Base-by-base conservation (phyloP, 2,329 filamentous ascomycete species). In the Ophiostoma ulmi region DNA sequence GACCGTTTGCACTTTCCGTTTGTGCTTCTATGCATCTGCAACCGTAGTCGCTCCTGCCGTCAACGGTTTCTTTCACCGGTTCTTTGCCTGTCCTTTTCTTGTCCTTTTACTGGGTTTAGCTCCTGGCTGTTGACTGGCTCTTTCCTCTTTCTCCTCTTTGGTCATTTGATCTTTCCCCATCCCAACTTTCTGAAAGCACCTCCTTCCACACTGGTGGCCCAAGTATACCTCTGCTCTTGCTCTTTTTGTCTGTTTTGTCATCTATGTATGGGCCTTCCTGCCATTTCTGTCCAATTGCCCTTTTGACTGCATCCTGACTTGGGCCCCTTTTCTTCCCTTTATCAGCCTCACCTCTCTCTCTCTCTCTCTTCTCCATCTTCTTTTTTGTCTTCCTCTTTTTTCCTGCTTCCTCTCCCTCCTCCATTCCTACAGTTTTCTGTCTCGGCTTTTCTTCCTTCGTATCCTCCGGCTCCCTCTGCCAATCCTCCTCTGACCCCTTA, bases 401-500 rank as follows among this genome's bases (percentile, higher is more conserved):
- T 14, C 22, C 22, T 35, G 11, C 11, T 65, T 6, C 38, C 20
- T n/a, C 13, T 41, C 20, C 63, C 8, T 65, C n/a, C 6, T n/a
- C 38, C 63, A 36, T 22, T n/a, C 31, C 35, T 36, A 10, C 26
- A 4, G 26, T 11, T 3, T 22, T 58, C 26, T 31, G 14, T 35
- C 58, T 63, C 58, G 58, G 14, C 61, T 64, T n/a, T 38, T 64
- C 61, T 31, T n/a, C 8, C 61, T 64, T 64, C 31, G 6, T 38
- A 36, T 39, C 63, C 63, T 65, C 36, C 36, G n/a, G n/a, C 36
- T 22, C 63, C 20, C 35, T n/a, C 44, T 48, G 44, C 20, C 17
- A 48, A 36, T 64, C 31, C 61, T 63, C 58, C 14, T 17, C 14
- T 13, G 36, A 41, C 63, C 63, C 63, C 63, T 65, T 65, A 65